Base-by-base conservation (phyloP, 164 flowering plant species). In the Protea cynaroides region DNA sequence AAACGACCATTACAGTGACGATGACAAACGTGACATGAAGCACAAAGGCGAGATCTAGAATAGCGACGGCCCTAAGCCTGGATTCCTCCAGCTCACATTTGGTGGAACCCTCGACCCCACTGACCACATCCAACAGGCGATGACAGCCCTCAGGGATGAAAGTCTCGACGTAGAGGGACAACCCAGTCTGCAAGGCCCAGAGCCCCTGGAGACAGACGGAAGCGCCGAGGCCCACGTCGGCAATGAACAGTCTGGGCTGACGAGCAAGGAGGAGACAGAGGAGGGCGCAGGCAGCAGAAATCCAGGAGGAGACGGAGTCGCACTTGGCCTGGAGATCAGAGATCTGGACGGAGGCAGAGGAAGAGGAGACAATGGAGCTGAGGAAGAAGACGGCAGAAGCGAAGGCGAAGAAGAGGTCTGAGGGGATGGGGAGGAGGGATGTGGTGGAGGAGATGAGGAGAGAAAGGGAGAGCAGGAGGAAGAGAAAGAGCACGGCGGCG, bases 101-200 rank as follows among this genome's bases (percentile, higher is more conserved):
- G 44, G 97, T 91, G 14, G 99, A 91, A 0, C 99, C 96, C 72
- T 91, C 96, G 2, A 89, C 90, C 4, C 97, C 96, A 14, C 69
- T 71, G 13, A 78, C 89, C 18, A 94, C 95, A 67, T 94, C 97
- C 23, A 94, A 75, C 67, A 94, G 66, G 59, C 81, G 71, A 58
- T 94, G 93, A 61, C 99, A 94, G 0, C 99, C 99, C 18, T 91
- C 92, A 0, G 97, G 97, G 8, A 94, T 89, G 62, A 94, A 89
- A 18, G 83, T 89, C 53, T 91, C 97, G 0, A 83, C 97, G 54
- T 88, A 84, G 18, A 94, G 86, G 0, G 90, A 81, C 12, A 92
- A 81, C 3, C 93, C 96, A 0, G 96, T 88, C 75, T 90, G 98
- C 11, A 88, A 70, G 18, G 68, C 80, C 98, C 98, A 93, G 0